Evolutionary conservation across 73 alveolate species (phyloP).

Genomic region (Blepharisma japonicum): DNA sequence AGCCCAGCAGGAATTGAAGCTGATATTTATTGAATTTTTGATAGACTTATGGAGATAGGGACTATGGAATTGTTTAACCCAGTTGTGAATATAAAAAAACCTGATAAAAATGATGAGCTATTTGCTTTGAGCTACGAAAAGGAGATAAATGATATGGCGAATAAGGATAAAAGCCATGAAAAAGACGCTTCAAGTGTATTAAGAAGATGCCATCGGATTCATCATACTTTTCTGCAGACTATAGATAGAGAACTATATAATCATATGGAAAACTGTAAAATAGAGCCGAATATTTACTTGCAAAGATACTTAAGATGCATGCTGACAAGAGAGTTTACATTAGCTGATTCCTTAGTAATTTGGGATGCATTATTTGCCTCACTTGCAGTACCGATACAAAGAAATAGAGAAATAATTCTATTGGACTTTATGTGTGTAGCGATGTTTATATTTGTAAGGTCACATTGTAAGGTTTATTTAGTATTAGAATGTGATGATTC

Average conservation of each 20-base stretch:
- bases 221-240: neutral
- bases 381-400: neutral
- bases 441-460: conserved; percentile 41
- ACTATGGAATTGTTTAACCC: conserved; percentile 16
- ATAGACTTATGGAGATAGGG: conserved; percentile 21
- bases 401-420: conserved; percentile 33
- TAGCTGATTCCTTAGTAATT: neutral
- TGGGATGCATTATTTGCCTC: conserved; percentile 22
- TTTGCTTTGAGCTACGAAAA: conserved; percentile 2
- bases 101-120: neutral
- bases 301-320: conserved; percentile 13
- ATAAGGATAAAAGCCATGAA: conserved; percentile 5
- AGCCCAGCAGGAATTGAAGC: conserved; percentile 23
- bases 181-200: neutral
- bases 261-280: neutral
- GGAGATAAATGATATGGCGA: neutral
- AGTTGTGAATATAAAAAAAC: neutral
- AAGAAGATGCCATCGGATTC: conserved; percentile 4
- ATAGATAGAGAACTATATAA: neutral
- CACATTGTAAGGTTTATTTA: neutral
- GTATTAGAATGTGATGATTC: conserved; percentile 22
- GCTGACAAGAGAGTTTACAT: conserved; percentile 19
- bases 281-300: conserved; percentile 6
- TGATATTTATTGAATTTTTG: conserved; percentile 12
- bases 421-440: conserved; percentile 60